Evolutionary conservation across 179 eudicot species (phyloP).

Genomic region (Spergularia azorica): DNA sequence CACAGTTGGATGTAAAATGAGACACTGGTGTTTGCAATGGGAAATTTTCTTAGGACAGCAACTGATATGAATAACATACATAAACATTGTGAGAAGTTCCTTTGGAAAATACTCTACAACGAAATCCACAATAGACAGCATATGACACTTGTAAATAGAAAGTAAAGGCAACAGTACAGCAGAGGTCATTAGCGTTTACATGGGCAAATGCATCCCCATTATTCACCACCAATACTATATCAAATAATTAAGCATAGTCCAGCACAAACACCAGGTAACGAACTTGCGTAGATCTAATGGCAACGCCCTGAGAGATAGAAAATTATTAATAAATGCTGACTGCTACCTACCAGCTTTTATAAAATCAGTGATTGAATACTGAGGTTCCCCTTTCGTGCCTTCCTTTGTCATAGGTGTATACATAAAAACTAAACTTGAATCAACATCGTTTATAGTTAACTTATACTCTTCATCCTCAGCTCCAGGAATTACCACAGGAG

Average conservation of each 20-base stretch:
- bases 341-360: slow-evolving; percentile 75
- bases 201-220: not conserved
- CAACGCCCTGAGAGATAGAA: not conserved
- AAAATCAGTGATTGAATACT: slow-evolving; percentile 94
- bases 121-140: not conserved
- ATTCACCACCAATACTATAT: not conserved
- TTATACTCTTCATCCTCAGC: slow-evolving; percentile 93
- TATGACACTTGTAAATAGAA: not conserved
- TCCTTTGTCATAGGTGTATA: slow-evolving; percentile 94
- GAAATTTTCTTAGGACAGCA: not conserved
- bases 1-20: not conserved
- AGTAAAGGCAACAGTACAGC: not conserved
- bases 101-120: not conserved
- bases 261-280: not conserved
- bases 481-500: slow-evolving; percentile 82
- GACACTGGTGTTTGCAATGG: not conserved
- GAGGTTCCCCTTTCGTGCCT: slow-evolving; percentile 97
- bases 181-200: not conserved
- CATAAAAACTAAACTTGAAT: slow-evolving; percentile 96
- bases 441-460: slow-evolving; percentile 77
- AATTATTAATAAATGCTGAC: not conserved
- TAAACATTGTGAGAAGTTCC: not conserved
- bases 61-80: not conserved
- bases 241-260: slow-evolving; percentile 1
- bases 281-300: not conserved